phyloP scores from a whole-genome alignment of 2,329 filamentous ascomycete species.

The Orbilia quercus region DNA sequence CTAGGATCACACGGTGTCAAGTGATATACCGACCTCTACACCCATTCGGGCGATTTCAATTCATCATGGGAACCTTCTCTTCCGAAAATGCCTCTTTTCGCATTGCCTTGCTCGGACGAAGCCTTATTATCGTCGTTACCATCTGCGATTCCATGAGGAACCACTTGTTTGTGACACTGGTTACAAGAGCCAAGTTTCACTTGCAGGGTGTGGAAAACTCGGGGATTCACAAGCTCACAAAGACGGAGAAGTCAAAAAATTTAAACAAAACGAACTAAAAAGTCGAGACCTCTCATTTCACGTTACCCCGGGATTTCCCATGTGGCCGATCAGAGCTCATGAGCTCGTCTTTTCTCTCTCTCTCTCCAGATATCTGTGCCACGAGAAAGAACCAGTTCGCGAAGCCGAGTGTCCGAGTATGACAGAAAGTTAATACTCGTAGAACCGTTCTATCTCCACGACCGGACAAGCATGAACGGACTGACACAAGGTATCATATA shows the following conservation, averaged over 20 bases:
- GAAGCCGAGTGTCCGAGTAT: slow-evolving; percentile 38
- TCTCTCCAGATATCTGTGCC: not conserved
- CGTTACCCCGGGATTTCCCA: slow-evolving; percentile 19
- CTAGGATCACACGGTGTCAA: slow-evolving; percentile 52
- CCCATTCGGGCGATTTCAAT: slow-evolving; percentile 19
- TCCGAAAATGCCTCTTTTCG: slow-evolving; percentile 20
- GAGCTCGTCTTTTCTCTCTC: slow-evolving; percentile 22
- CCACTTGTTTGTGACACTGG: not conserved
- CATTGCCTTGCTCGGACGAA: too few relatives aligned
- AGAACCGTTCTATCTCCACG: not conserved
- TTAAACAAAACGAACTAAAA: slow-evolving; percentile 3
- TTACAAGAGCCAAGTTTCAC: not conserved
- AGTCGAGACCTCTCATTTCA: not conserved
- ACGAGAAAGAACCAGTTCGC: slow-evolving; percentile 4
- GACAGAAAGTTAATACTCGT: slow-evolving; percentile 22
- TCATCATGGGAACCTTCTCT: slow-evolving; percentile 30
- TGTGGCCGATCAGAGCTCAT: slow-evolving; percentile 44
- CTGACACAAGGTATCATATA: not conserved
- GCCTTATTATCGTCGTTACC: too few relatives aligned
- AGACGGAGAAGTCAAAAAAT: not conserved
- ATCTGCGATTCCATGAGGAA: not conserved
- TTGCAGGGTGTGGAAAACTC: not conserved
- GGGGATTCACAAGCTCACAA: slow-evolving; percentile 24
- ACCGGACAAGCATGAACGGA: not conserved
- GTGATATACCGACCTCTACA: slow-evolving; percentile 42